Percentiles rank a stretch among this genome's conserved stretches.
phyloP scores from a whole-genome alignment of 495 filamentous ascomycete genomes.

The Aspergillus hancockii region DNA sequence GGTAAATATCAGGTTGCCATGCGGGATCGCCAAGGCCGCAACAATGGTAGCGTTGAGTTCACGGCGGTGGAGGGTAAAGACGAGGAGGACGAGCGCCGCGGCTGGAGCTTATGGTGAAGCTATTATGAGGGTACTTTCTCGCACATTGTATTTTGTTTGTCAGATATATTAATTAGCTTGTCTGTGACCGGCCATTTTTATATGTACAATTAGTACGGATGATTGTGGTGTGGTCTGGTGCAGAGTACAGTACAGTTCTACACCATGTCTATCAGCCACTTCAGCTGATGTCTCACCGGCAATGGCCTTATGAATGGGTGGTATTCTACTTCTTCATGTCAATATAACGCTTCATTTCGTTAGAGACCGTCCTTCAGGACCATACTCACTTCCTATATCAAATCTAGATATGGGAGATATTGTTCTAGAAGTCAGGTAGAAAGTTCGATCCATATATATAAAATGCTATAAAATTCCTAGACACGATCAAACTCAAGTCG shows the following conservation, averaged over 20 bases:
- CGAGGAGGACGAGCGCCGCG: conserved; percentile 24
- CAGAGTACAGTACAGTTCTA: background rate
- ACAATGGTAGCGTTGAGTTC: conserved; percentile 46
- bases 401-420: too few species aligned
- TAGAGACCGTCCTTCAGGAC: too few species aligned
- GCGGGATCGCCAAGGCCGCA: conserved; percentile 51
- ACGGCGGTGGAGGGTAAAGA: conserved; percentile 38
- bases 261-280: background rate
- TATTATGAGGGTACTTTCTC: background rate
- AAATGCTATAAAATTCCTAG: too few species aligned
- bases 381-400: too few species aligned
- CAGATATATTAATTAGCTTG: background rate
- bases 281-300: too few species aligned
- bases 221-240: too few species aligned
- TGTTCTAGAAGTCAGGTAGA: too few species aligned
- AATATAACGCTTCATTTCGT: too few species aligned
- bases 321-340: too few species aligned
- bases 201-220: background rate
- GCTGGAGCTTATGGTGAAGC: background rate
- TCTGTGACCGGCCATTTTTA: background rate
- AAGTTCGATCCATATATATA: too few species aligned
- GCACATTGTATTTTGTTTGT: background rate
- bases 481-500: too few species aligned
- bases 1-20: conserved; percentile 76
- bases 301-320: too few species aligned